Percentiles rank a stretch among this genome's conserved stretches.
Conservation (phyloP, 768 basidiomycete species). For the Suillus discolor region DNA sequence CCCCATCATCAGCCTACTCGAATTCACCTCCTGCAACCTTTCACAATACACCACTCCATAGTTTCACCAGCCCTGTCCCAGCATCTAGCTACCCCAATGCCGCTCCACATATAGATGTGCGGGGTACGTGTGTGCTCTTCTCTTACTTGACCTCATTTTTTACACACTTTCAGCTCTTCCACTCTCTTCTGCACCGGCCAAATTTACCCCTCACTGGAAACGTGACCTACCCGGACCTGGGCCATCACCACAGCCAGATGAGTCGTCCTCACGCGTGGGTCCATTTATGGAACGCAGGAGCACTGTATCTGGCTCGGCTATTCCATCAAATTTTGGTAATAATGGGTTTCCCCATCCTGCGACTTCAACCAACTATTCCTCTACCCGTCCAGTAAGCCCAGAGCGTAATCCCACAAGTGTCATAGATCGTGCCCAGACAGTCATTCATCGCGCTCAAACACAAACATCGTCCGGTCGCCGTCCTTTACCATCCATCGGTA, state of each 20-base stretch:
- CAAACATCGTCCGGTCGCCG: slow-evolving; percentile 28
- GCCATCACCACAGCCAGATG: slow-evolving; percentile 15
- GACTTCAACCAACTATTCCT: neutral
- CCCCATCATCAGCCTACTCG: neutral
- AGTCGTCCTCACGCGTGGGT: neutral
- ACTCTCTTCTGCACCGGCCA: slow-evolving; percentile 23
- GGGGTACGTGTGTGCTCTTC: neutral
- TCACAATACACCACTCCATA: neutral
- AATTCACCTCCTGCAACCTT: neutral
- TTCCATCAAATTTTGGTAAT: neutral
- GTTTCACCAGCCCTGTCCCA: neutral
- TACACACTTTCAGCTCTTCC: neutral
- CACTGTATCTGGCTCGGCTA: slow-evolving; percentile 25
- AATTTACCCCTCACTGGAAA: slow-evolving; percentile 48
- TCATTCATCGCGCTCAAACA: slow-evolving; percentile 8
- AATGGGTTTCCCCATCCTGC: neutral
- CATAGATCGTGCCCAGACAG: neutral
- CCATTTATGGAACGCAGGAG: slow-evolving; percentile 25
- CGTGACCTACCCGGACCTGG: slow-evolving; percentile 30
- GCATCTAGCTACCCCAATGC: neutral
- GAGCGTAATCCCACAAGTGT: slow-evolving; percentile 9
- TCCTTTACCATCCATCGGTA: slow-evolving; percentile 26
- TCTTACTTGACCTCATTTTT: neutral
- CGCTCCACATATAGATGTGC: neutral
- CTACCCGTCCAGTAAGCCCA: neutral